Base-by-base conservation (phyloP, 768 basidiomycete species). In the Xerocomellus intermedius region DNA sequence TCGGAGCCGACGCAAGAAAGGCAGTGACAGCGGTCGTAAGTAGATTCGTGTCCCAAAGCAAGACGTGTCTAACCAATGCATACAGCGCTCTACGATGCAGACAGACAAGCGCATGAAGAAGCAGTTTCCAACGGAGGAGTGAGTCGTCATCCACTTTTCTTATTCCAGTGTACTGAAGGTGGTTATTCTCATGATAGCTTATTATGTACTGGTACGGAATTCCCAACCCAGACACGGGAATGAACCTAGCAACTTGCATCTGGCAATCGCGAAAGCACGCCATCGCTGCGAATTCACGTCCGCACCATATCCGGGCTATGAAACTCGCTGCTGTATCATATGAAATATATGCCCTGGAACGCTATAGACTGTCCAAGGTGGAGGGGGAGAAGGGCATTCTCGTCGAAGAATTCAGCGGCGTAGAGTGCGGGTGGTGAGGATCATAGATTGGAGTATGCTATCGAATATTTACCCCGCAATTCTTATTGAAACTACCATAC, bases 151-250 rank as follows among this genome's bases (percentile, higher is more conserved):
- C 39, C 8, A 32, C 12, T 4, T 12, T 48, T 52, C n/a, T 14
- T 14, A 28, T 49, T 43, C 37, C 22, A 49, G 17, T 35, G 19
- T 19, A 48, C 39, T 60, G 48, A 66, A 39, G 30, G 21, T 21
- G 10, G 14, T 8, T 19, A 56, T 52, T 38, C 39, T 33, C 42
- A 21, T 36, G 45, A 38, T 54, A 91, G 83, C 76, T 98, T 32
- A 81, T 97, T 48, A 77, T 95, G 68, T 98, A 98, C 70, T 98
- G 96, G 95, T 95, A 94, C 62, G 94, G 94, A 10, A 79, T 87
- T 30, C 94, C 94, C 1, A 75, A 91, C 61, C 79, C 79, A 46
- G 68, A 77, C 36, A 89, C 89, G 0, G 86, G 93, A 2, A 77
- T 89, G 73, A 98, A 98, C 70, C 82, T 97, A 50, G 94, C 95